Evolutionary conservation across 176 grass and related monocot species (phyloP).

Genomic region (Cenchrus purpureus): DNA sequence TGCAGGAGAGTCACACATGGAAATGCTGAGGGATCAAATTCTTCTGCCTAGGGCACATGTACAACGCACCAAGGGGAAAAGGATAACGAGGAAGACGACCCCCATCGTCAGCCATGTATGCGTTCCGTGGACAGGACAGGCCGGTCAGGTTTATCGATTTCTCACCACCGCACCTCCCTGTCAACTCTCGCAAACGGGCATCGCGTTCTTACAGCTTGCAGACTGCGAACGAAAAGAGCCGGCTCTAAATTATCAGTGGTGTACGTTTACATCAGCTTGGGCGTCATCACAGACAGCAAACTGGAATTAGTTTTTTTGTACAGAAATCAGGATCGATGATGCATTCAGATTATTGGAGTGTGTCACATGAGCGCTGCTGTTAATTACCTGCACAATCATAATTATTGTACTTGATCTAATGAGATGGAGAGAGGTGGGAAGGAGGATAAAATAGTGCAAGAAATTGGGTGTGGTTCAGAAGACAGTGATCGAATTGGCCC

Average conservation of each 20-base stretch:
- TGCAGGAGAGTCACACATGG: neutral
- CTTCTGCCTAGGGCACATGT: neutral
- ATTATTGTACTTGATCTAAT: slow-evolving; percentile 7
- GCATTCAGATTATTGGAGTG: neutral
- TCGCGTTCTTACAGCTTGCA: slow-evolving; percentile 45
- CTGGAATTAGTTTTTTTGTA: neutral
- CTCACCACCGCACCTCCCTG: neutral
- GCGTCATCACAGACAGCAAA: slow-evolving; percentile 4
- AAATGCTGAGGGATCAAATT: slow-evolving; percentile 24
- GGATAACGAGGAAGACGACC: slow-evolving; percentile 23
- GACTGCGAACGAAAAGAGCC: neutral
- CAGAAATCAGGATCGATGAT: neutral
- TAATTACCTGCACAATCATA: slow-evolving; percentile 3
- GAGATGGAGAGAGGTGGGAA: neutral
- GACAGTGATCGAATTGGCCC: neutral
- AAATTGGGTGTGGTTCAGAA: neutral
- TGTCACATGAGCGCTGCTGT: slow-evolving; percentile 25
- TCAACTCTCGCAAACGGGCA: neutral
- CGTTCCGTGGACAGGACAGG: neutral
- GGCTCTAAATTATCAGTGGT: neutral
- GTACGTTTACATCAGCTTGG: neutral
- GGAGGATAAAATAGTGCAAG: neutral
- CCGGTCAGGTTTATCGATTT: neutral
- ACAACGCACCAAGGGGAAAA: neutral
- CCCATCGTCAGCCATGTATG: neutral